Conservation (phyloP, 495 filamentous ascomycete species). For the Sporormia fimetaria region DNA sequence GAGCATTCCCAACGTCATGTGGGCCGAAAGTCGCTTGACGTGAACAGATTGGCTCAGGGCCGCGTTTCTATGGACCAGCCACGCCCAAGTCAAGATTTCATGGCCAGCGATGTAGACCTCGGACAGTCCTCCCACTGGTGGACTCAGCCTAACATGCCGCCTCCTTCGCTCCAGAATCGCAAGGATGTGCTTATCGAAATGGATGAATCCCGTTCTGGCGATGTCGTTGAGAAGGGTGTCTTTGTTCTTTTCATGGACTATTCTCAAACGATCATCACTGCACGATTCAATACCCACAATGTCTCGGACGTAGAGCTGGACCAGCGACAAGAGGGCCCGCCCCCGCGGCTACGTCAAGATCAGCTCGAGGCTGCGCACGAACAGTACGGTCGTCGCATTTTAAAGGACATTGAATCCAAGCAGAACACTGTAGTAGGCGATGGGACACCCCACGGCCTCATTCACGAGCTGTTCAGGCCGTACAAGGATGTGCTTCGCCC, state of each 20-base stretch:
- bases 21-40: conserved; percentile 59
- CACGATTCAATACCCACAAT: conserved; percentile 65
- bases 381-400: conserved; percentile 63
- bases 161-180: conserved; percentile 69
- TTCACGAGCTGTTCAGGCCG: conserved; percentile 65
- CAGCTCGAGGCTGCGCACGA: conserved; percentile 77
- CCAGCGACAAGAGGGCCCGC: conserved; percentile 79
- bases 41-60: conserved; percentile 41
- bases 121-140: conserved; percentile 67
- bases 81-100: conserved; percentile 63
- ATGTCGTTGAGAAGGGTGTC: conserved; percentile 63
- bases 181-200: conserved; percentile 74
- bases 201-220: conserved; percentile 61
- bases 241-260: conserved; percentile 89
- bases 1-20: conserved; percentile 34
- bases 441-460: conserved; percentile 61
- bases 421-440: conserved; percentile 75
- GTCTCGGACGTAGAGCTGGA: conserved; percentile 60
- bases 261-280: conserved; percentile 82
- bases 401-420: conserved; percentile 51
- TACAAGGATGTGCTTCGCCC: conserved; percentile 65
- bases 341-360: conserved; percentile 77
- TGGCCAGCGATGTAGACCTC: conserved; percentile 80
- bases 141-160: conserved; percentile 60
- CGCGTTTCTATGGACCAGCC: conserved; percentile 65